A percentile compares a stretch with the other conserved stretches of the same genome.
Evolutionary conservation across 768 basidiomycete genomes (phyloP).

Genomic region (Ramaria sp.): DNA sequence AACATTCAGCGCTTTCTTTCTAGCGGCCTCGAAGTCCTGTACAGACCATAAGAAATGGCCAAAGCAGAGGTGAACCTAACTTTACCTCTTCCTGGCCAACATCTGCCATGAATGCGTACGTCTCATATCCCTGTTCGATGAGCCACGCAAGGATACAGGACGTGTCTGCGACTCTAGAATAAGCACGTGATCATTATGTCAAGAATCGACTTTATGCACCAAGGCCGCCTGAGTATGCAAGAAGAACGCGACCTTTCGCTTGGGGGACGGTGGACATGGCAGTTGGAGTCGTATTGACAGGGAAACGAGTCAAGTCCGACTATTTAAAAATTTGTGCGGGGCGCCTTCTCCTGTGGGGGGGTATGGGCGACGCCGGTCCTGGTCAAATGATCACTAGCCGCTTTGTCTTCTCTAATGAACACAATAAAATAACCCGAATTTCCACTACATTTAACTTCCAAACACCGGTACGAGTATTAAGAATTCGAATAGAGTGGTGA

Average conservation of each 20-base stretch:
- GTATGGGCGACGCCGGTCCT: neutral
- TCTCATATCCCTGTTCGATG: conserved; percentile 96
- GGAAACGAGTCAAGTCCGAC: neutral
- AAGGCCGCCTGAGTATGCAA: conserved; percentile 97
- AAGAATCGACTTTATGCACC: conserved; percentile 42
- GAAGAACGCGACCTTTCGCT: conserved; percentile 73
- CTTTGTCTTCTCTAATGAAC: too few species aligned
- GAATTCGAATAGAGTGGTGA: too few species aligned
- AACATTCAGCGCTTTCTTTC: conserved; percentile 77
- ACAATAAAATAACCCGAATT: too few species aligned
- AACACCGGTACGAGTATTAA: too few species aligned
- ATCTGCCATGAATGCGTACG: conserved; percentile 94
- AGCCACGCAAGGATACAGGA: conserved; percentile 99
- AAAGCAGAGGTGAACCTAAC: neutral
- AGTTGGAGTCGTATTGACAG: neutral
- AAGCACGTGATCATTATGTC: neutral
- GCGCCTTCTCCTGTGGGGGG: neutral
- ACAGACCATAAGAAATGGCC: neutral
- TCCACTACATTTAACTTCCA: too few species aligned
- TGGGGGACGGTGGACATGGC: conserved; percentile 7
- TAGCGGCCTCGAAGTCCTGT: conserved; percentile 89
- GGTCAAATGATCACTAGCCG: too few species aligned
- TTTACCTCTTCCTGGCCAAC: conserved; percentile 83
- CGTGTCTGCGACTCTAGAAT: conserved; percentile 50
- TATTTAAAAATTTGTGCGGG: neutral